Percentiles rank a stretch among this genome's conserved stretches.
phyloP scores from a whole-genome alignment of 768 basidiomycete species.

The Mycena chlorophos region DNA sequence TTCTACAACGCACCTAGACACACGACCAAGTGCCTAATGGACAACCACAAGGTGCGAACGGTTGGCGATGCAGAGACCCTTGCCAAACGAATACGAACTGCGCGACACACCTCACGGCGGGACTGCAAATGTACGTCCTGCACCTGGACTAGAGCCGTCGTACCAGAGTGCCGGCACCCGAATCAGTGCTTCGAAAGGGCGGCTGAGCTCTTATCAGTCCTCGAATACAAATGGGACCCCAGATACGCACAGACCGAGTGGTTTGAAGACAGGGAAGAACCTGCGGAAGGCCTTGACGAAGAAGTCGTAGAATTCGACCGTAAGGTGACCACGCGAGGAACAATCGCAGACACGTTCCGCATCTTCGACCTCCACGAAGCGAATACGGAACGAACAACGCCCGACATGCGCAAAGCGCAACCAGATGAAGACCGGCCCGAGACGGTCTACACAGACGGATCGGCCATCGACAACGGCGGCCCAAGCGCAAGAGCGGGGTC shows the following conservation, averaged over 20 bases:
- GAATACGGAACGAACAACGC: not conserved
- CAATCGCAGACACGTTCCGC: not conserved
- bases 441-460: conserved; percentile 29
- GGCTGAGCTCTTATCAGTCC: not conserved
- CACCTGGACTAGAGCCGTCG: not conserved
- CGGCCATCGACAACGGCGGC: conserved; percentile 23
- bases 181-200: not conserved
- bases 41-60: not conserved
- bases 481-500: conserved; percentile 23
- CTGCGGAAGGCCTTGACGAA: not conserved
- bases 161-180: not conserved
- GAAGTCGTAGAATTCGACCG: not conserved
- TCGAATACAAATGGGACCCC: not conserved
- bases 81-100: not conserved
- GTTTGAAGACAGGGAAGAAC: not conserved
- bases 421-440: not conserved
- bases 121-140: not conserved
- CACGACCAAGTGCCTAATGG: not conserved
- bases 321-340: not conserved
- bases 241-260: not conserved
- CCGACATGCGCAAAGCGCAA: not conserved
- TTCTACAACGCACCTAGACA: not conserved
- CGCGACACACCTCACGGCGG: not conserved
- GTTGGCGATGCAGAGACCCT: not conserved
- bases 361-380: not conserved